Conservation (phyloP, 495 filamentous ascomycete species). For the Tuber calosporum region DNA sequence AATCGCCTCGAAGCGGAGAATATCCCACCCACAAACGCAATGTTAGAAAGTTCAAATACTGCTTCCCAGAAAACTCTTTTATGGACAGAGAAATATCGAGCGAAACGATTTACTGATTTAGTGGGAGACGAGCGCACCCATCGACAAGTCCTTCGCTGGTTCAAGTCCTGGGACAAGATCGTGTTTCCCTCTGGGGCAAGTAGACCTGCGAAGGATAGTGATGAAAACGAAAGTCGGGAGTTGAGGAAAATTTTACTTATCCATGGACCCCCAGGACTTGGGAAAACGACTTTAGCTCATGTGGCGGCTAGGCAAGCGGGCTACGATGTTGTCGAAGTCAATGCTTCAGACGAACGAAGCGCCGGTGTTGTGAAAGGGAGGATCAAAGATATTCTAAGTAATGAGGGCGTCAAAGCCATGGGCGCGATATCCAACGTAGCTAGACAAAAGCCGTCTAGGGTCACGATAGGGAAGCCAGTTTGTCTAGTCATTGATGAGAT, state of each 20-base stretch:
- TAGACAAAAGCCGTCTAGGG: constrained; percentile 50
- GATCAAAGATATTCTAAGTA: constrained; percentile 79
- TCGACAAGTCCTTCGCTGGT: constrained; percentile 81
- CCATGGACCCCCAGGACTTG: constrained; percentile 83
- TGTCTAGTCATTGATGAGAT: constrained; percentile 96
- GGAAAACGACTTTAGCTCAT: constrained; percentile 93
- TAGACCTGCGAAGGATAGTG: constrained; percentile 42
- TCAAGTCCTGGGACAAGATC: constrained; percentile 86
- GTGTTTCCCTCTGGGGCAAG: constrained; percentile 61
- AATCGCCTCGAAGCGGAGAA: constrained; percentile 17
- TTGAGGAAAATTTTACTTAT: constrained; percentile 84
- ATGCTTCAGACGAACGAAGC: constrained; percentile 73
- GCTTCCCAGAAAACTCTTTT: constrained; percentile 52
- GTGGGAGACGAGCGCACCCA: constrained; percentile 93
- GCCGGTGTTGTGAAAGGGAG: constrained; percentile 75
- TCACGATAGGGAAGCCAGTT: constrained; percentile 73
- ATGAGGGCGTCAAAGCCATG: constrained; percentile 82
- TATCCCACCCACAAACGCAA: constrained; percentile 27
- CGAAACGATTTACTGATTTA: constrained; percentile 82
- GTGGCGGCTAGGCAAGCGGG: constrained; percentile 92
- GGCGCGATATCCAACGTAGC: constrained; percentile 56
- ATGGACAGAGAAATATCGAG: constrained; percentile 90
- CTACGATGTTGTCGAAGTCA: constrained; percentile 88
- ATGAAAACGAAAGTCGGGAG: constrained; percentile 56
- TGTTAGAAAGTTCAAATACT: constrained; percentile 32